Evolutionary conservation across 2,329 filamentous ascomycete species (phyloP), one percentile per base, ranked within the genome.

Genomic region (Chrysosporium queenslandicum): DNA sequence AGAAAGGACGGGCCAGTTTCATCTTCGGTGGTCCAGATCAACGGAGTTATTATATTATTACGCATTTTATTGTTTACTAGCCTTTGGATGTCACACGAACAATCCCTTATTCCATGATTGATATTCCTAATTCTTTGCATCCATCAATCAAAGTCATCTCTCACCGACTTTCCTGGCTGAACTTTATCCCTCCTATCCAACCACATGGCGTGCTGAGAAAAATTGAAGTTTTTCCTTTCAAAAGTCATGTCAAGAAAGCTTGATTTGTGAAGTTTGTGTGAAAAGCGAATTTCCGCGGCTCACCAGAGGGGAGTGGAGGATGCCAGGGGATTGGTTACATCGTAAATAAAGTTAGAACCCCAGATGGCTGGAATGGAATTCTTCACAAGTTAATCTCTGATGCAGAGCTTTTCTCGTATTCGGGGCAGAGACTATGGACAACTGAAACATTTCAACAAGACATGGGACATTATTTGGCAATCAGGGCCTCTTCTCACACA

Each of bases 101-200:
- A 27, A 9, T 27, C 8, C 14, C 23, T 46, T n/a, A 18, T 8
- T 30, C 4, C n/a, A 12, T 39, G 4, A 39, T 6, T 18, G 14
- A 16, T 23, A 39, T 39, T 11, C 4, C 5, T 2, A 21, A 40
- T 40, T 40, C 37, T 23, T 23, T 23, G 18, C 18, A 40, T 40
- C 20, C 37, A 11, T 23, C 23, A 30, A 52, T 29, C 20, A 46
- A 29, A 25, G 20, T 6, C 29, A 27, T 41, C 18, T 46, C 30
- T 46, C 42, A 53, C 43, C 49, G 43, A 46, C 36, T 41, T 37
- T 53, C 50, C 42, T 45, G 39, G 39, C 25, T 25, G 11, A 46
- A 46, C 29, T 27, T 45, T 52, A 43, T 32, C 41, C 16, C 41
- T 42, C 23, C 43, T 48, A 34, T 14, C 53, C 49, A 55, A 55